Conservation (phyloP, 2,329 filamentous ascomycete species). For the Fusarium graminum region DNA sequence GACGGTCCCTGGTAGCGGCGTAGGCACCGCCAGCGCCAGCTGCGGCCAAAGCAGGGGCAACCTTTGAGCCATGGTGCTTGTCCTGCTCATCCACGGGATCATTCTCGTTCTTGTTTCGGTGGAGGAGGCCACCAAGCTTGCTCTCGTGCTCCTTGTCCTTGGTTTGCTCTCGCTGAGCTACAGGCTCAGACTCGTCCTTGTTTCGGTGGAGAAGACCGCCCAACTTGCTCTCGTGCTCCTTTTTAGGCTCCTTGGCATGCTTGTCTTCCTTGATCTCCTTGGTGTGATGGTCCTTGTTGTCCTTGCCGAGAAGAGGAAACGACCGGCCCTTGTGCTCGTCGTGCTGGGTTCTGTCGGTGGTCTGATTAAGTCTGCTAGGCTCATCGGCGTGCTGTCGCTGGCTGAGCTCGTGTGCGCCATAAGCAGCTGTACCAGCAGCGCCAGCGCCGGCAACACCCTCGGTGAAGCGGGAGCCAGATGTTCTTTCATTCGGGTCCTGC, state of each 20-base stretch:
- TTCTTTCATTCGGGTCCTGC: neutral
- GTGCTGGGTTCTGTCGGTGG: neutral
- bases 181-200: neutral
- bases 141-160: slow-evolving; percentile 12
- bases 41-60: slow-evolving; percentile 31
- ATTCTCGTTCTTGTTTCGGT: slow-evolving; percentile 25
- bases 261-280: slow-evolving; percentile 25
- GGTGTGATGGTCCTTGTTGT: slow-evolving; percentile 15
- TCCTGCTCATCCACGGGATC: slow-evolving; percentile 5
- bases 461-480: slow-evolving; percentile 15
- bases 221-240: slow-evolving; percentile 29
- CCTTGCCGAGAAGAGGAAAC: slow-evolving; percentile 32
- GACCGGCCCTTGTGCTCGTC: slow-evolving; percentile 31
- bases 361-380: neutral
- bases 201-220: neutral
- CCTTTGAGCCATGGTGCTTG: slow-evolving; percentile 18
- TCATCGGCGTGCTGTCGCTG: slow-evolving; percentile 14
- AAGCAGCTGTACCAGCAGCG: slow-evolving; percentile 5
- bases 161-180: neutral
- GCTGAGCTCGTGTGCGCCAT: slow-evolving; percentile 21
- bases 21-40: slow-evolving; percentile 34
- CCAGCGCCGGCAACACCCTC: slow-evolving; percentile 25
- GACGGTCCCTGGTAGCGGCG: slow-evolving; percentile 23
- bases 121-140: slow-evolving; percentile 28
- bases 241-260: slow-evolving; percentile 18